Base-by-base conservation (phyloP, 345 rosid species). In the Melaleuca alternifolia region DNA sequence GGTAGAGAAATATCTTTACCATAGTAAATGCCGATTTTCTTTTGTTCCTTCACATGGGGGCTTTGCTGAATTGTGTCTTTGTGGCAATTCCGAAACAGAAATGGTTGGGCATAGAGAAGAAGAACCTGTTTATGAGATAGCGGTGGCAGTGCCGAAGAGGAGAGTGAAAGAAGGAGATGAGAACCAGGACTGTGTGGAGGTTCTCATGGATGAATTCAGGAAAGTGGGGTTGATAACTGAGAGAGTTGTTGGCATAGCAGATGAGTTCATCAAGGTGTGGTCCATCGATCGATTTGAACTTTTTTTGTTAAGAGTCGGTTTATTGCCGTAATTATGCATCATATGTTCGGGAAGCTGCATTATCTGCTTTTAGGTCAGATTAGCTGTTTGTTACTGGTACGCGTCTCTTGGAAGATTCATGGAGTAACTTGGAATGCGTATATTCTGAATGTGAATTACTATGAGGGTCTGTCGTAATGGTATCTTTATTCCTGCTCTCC, bases 181-280 rank as follows among this genome's bases (percentile, higher is more conserved):
- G 84, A 77, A 28, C 61, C 82, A 13, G 87, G 94, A 94, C 71
- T 95, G 96, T 87, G 90, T 94, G 88, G 95, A 97, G 84, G 91
- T 92, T 90, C 94, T 97, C 87, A 92, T 92, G 46, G 88, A 88
- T 82, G 96, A 94, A 84, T 92, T 96, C 28, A 88, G 85, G 88
- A 91, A 92, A 87, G 93, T 57, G 85, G 99, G 98, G 71, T 88
- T 97, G 88, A 85, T 91, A n/a, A 92, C 91, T 65, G 94, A 93
- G 57, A 92, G 90, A 85, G 95, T 93, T 90, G 77, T 85, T 84
- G 98, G 99, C 91, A 89, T 97, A 50, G 88, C 96, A 33, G 89
- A 96, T 89, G 98, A 93, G 87, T 97, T 96, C 91, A 90, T 96
- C 84, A 94, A 93, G 95, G 99, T 95, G 83, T 37, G 85, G 62